Evolutionary conservation across 305 asterid genomes (phyloP).

Genomic region (Plantago coronopus): DNA sequence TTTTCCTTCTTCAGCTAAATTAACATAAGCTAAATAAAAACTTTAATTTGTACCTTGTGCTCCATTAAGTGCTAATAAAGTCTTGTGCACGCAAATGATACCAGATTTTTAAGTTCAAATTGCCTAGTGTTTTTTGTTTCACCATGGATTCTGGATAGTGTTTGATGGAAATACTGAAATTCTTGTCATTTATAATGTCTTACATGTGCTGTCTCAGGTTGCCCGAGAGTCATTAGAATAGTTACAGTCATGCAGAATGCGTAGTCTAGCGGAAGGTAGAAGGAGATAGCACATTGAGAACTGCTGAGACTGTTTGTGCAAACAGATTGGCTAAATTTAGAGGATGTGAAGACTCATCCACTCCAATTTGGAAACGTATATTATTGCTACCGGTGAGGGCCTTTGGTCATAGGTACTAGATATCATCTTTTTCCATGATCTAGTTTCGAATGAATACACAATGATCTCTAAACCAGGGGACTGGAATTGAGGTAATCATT

Average conservation of each 20-base stretch:
- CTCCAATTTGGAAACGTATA: not conserved
- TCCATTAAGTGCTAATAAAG: too few species aligned
- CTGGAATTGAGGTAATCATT: too few species aligned
- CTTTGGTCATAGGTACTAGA: not conserved
- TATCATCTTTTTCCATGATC: not conserved
- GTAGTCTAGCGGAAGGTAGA: constrained; percentile 23
- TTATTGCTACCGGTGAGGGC: not conserved
- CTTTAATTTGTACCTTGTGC: too few species aligned
- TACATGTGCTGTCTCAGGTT: constrained; percentile 45
- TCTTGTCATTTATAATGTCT: constrained; percentile 12
- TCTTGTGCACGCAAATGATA: too few species aligned
- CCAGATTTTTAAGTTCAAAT: too few species aligned
- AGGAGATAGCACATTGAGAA: constrained; percentile 11
- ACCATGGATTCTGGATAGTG: not conserved
- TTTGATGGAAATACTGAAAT: not conserved
- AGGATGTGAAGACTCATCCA: not conserved
- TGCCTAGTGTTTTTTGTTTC: not conserved
- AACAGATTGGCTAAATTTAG: not conserved
- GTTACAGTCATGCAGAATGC: constrained; percentile 14
- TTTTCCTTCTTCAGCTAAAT: too few species aligned
- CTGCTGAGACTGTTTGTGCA: not conserved
- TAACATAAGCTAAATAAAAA: too few species aligned
- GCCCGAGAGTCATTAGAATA: constrained; percentile 81
- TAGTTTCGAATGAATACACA: not conserved
- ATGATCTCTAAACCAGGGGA: too few species aligned